Conservation (phyloP, 1,139 yeast species). For the Diutina mesorugosa region DNA sequence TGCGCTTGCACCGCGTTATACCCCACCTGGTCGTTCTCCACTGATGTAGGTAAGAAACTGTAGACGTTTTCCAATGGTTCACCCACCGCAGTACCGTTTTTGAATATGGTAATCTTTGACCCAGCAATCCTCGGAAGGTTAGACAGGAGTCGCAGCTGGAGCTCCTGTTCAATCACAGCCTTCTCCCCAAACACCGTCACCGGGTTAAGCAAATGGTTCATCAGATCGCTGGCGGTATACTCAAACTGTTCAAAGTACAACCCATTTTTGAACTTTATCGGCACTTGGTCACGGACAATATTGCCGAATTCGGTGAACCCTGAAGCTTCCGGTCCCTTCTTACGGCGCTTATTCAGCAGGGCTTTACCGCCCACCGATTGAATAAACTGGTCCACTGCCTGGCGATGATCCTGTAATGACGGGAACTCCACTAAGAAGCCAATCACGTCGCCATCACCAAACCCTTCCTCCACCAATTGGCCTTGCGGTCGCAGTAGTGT, state of each 20-base stretch:
- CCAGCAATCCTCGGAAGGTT: constrained; percentile 34
- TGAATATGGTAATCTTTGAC: constrained; percentile 53
- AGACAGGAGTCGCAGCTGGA: constrained; percentile 8
- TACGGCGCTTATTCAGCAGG: constrained; percentile 8
- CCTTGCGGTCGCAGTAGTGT: constrained; percentile 60
- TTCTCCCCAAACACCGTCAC: constrained; percentile 58
- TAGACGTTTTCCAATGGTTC: constrained; percentile 53
- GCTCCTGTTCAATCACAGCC: constrained; percentile 27
- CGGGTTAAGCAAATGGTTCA: constrained; percentile 69
- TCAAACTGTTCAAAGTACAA: constrained; percentile 81
- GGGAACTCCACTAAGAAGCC: constrained; percentile 78
- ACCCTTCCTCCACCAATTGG: constrained; percentile 35
- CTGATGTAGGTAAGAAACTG: constrained; percentile 56
- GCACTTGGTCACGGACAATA: constrained; percentile 70
- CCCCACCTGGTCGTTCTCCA: constrained; percentile 14
- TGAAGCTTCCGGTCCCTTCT: constrained; percentile 7
- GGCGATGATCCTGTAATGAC: constrained; percentile 24
- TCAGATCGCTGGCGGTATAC: constrained; percentile 60
- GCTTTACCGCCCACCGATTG: constrained; percentile 3
- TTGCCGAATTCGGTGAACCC: constrained; percentile 16
- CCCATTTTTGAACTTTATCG: constrained; percentile 69
- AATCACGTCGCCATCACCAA: constrained; percentile 66
- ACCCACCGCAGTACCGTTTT: constrained; percentile 65
- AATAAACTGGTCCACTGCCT: constrained; percentile 2
- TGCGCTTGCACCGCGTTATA: constrained; percentile 32